phyloP scores from a whole-genome alignment of 1,139 yeast genomes.

The Saccharomyces pastorianus region DNA sequence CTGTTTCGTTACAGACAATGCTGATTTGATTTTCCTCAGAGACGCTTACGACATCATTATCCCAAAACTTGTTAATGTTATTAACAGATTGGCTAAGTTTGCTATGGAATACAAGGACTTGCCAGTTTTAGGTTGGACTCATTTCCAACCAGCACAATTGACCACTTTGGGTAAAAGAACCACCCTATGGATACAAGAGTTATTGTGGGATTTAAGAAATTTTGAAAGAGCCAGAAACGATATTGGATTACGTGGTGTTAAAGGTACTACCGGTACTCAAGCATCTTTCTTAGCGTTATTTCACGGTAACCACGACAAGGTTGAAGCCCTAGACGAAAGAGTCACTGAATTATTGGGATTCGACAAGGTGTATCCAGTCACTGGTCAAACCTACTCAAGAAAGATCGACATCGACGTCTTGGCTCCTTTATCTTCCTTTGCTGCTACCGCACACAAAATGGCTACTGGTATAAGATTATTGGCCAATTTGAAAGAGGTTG shows the following conservation, averaged over 20 bases:
- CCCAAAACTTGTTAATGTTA: conserved; percentile 92
- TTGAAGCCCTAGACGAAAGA: conserved; percentile 81
- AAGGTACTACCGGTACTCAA: conserved; percentile 99
- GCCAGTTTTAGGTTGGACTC: conserved; percentile 99
- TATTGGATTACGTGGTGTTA: conserved; percentile 93
- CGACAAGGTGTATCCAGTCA: conserved; percentile 90
- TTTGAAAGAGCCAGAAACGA: conserved; percentile 94
- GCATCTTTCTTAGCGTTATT: conserved; percentile 90
- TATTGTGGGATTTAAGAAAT: conserved; percentile 95
- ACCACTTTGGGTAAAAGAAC: conserved; percentile 98
- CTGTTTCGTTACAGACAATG: conserved; percentile 95
- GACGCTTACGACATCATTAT: conserved; percentile 90
- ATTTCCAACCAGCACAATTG: conserved; percentile 98
- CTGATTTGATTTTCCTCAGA: conserved; percentile 91
- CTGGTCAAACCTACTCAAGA: conserved; percentile 97
- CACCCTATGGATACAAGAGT: conserved; percentile 94
- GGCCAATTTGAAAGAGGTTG: conserved; percentile 94
- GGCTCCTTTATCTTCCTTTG: conserved; percentile 88
- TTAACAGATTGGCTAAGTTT: conserved; percentile 78
- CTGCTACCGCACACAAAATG: conserved; percentile 95
- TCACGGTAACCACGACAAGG: conserved; percentile 95
- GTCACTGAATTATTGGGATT: conserved; percentile 91
- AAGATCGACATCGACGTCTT: conserved; percentile 93
- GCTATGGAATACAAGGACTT: conserved; percentile 88
- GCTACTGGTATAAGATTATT: conserved; percentile 94